A percentile compares a stretch with the other conserved stretches of the same genome.
Conservation (phyloP, 208 protist species). For the Acanthamoeba sp. region DNA sequence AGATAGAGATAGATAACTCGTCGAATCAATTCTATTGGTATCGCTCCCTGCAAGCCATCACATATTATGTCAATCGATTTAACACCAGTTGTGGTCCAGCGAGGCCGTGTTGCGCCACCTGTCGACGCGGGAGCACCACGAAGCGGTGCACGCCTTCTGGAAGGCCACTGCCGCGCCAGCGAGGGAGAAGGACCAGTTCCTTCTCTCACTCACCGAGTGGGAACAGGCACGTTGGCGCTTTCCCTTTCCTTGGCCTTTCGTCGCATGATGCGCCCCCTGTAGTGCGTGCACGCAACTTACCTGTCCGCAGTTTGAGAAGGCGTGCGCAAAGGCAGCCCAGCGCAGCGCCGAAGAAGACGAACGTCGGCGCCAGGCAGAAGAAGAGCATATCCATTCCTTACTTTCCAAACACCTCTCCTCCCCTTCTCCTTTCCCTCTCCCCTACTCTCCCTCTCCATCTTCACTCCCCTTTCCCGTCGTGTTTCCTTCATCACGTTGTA, state of each 20-base stretch:
- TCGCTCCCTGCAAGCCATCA: neutral
- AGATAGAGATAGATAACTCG: neutral
- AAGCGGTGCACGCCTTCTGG: neutral
- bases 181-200: neutral
- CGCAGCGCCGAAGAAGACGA: neutral
- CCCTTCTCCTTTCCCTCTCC: neutral
- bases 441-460: neutral
- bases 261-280: too few relatives aligned
- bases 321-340: neutral
- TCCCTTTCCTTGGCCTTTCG: neutral
- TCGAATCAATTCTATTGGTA: neutral
- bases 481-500: neutral
- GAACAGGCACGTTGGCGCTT: neutral
- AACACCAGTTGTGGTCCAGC: neutral
- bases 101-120: neutral
- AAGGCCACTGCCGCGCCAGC: neutral
- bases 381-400: conserved; percentile 23
- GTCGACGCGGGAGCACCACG: neutral
- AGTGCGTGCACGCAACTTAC: too few relatives aligned
- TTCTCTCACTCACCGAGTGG: neutral
- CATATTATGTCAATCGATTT: too few relatives aligned
- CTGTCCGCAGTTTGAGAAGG: neutral
- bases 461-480: neutral
- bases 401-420: neutral
- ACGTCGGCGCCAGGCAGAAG: neutral